Conservation (phyloP, 495 filamentous ascomycete species). For the Neurospora tetraspora region DNA sequence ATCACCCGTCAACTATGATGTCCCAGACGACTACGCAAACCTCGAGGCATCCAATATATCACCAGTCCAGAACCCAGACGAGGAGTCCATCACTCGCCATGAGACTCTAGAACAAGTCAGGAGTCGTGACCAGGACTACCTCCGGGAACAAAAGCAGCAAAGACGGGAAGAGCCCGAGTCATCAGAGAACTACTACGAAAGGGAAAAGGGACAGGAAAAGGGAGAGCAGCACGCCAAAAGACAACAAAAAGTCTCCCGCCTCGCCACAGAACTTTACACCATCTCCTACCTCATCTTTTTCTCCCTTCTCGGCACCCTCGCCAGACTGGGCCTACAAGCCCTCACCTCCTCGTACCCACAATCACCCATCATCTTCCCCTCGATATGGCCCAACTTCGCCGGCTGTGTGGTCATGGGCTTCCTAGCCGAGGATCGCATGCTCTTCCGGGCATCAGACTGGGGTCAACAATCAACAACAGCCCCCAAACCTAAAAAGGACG, state of each 20-base stretch:
- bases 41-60: conserved; percentile 36
- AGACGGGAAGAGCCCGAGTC: conserved; percentile 2
- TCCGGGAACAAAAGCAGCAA: conserved; percentile 1
- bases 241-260: conserved; percentile 31
- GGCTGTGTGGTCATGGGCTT: conserved; percentile 82
- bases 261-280: conserved; percentile 65
- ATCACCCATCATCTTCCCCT: conserved; percentile 59
- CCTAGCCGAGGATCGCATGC: conserved; percentile 59
- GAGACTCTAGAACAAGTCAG: conserved; percentile 20
- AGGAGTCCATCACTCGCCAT: conserved; percentile 21
- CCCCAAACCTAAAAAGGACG: conserved; percentile 22
- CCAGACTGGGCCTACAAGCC: conserved; percentile 71
- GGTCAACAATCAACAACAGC: conserved; percentile 26
- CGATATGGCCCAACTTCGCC: conserved; percentile 87
- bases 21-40: conserved; percentile 39
- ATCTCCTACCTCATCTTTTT: conserved; percentile 78
- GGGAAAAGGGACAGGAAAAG: too few relatives aligned
- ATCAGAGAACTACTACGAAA: conserved; percentile 2
- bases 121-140: conserved; percentile 15
- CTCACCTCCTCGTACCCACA: conserved; percentile 75
- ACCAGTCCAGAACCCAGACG: conserved; percentile 35
- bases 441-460: conserved; percentile 64
- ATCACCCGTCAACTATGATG: conserved; percentile 25
- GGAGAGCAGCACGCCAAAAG: too few relatives aligned
- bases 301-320: conserved; percentile 76